These are phyloP conservation scores for Penicillium psychrosexuale DNA, from an alignment of 2,329 filamentous ascomycete genomes.

Conservation along the genomic window DNA sequence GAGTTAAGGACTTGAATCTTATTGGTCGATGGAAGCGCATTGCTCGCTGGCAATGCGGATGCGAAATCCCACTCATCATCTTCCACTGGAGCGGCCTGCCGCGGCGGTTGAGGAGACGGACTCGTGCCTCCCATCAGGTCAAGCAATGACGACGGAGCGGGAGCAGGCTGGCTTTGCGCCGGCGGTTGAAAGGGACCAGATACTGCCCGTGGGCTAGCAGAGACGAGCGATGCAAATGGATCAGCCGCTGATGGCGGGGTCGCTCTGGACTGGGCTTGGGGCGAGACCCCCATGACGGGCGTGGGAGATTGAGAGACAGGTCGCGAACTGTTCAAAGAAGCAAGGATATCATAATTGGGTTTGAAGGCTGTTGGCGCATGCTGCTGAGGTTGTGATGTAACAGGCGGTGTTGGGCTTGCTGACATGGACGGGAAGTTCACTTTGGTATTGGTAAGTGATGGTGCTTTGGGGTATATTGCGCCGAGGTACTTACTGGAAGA, in stretches of 20 bases:
- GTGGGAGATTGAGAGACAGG: constrained; percentile 50
- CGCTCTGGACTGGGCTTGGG: constrained; percentile 30
- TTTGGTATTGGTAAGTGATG: constrained; percentile 1
- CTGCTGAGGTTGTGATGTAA: constrained; percentile 33
- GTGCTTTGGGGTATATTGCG: not conserved
- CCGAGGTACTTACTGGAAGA: constrained; percentile 53
- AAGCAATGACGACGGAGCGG: constrained; percentile 32
- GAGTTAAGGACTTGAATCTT: constrained; percentile 67
- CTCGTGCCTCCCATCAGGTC: constrained; percentile 29
- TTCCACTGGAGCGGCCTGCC: constrained; percentile 46
- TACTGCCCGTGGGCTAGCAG: constrained; percentile 50
- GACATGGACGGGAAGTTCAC: constrained; percentile 40
- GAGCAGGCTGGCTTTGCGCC: constrained; percentile 18
- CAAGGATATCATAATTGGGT: constrained; percentile 58
- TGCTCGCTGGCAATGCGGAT: constrained; percentile 70
- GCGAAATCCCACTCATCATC: constrained; percentile 96
- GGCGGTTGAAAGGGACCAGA: constrained; percentile 37
- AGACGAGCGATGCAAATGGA: constrained; percentile 59
- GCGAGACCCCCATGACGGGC: constrained; percentile 44
- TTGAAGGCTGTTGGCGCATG: constrained; percentile 48
- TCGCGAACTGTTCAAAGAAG: constrained; percentile 48
- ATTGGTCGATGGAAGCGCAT: constrained; percentile 57
- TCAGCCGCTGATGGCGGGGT: constrained; percentile 47
- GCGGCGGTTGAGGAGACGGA: constrained; percentile 25
- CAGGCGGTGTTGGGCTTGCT: constrained; percentile 20